phyloP scores from a whole-genome alignment of 2,329 filamentous ascomycete genomes.

The Exserohilum rostratum region DNA sequence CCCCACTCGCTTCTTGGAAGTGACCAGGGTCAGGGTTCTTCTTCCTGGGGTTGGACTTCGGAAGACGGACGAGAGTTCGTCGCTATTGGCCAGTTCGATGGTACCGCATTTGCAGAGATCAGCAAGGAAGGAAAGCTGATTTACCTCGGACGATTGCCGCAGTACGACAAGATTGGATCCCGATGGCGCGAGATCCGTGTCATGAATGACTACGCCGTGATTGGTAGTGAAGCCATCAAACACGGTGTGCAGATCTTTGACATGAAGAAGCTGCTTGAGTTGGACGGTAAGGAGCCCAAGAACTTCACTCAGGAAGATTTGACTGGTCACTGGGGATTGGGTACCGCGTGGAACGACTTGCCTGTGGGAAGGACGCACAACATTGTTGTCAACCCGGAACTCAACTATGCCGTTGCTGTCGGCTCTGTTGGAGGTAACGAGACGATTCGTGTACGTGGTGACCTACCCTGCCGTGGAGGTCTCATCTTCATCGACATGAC shows the following conservation, averaged over 20 bases:
- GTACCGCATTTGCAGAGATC: constrained; percentile 45
- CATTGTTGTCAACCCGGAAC: constrained; percentile 39
- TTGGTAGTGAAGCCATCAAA: constrained; percentile 45
- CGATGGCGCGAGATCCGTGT: constrained; percentile 59
- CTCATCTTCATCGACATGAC: constrained; percentile 63
- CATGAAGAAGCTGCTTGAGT: constrained; percentile 54
- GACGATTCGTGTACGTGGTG: constrained; percentile 31
- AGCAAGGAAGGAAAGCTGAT: constrained; percentile 54
- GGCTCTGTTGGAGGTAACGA: constrained; percentile 35
- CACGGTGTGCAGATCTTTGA: constrained; percentile 67
- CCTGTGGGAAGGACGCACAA: constrained; percentile 43
- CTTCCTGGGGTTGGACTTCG: constrained; percentile 60
- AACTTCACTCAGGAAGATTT: constrained; percentile 35
- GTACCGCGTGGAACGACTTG: constrained; percentile 19
- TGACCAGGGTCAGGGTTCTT: constrained; percentile 45
- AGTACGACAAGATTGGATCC: constrained; percentile 50
- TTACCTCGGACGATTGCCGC: constrained; percentile 59
- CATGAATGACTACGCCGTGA: constrained; percentile 46
- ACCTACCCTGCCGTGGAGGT: constrained; percentile 54
- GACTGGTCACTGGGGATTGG: constrained; percentile 30
- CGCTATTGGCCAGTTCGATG: constrained; percentile 56
- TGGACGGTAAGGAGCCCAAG: constrained; percentile 31
- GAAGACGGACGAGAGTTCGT: constrained; percentile 59
- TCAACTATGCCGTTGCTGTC: constrained; percentile 38
- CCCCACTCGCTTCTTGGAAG: constrained; percentile 60